Evolutionary conservation across 192 early-diverging fungal species (phyloP), one percentile per base, ranked within the genome.

Genomic region (Coemansia sp.): DNA sequence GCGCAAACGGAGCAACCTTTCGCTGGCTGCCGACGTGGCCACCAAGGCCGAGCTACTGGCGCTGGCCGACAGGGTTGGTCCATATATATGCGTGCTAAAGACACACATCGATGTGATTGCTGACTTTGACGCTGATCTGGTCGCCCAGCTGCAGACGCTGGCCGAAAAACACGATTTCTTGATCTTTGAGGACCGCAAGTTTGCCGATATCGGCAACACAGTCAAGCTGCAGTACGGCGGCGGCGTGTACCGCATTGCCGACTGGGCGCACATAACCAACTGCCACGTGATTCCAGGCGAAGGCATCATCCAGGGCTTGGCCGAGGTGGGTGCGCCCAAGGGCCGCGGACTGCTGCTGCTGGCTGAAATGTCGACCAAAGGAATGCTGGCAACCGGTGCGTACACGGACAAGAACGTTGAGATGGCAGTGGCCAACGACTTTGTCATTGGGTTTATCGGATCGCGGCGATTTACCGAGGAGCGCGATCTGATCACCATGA

Each of bases 181-280:
- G 79, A 97, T 99, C 66, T 98, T 98, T 72, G 96, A 98, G 70
- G 96, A 98, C 81, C 89, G 96, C 76, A 98, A 98, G 82, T 98
- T 98, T 84, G 95, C 95, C 53, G 96, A 98, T 70, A 98, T 98
- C 74, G 96, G 93, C 51, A 97, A 98, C 72, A 98, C 97, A 20
- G 97, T 98, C 68, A 93, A 95, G 74, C 84, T 86, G 47, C 97
- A 99, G 84, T 99, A 99, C 71, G 85, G 84, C 52, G 82, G 83
- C 18, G 97, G 97, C 56, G 74, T 99, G 23, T 94, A 97, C 81
- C 82, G 86, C 44, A 99, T 99, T 60, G 90, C 94, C 5, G 86
- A 86, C 46, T 99, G 97, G 96, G 84, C 97, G 2, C 85, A 99
- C 74, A 93, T 99, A 71, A 95, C 92, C 34, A 97, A 98, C 85